Evolutionary conservation across 768 basidiomycete species (phyloP).

Genomic region (Russula griseocarnosa): DNA sequence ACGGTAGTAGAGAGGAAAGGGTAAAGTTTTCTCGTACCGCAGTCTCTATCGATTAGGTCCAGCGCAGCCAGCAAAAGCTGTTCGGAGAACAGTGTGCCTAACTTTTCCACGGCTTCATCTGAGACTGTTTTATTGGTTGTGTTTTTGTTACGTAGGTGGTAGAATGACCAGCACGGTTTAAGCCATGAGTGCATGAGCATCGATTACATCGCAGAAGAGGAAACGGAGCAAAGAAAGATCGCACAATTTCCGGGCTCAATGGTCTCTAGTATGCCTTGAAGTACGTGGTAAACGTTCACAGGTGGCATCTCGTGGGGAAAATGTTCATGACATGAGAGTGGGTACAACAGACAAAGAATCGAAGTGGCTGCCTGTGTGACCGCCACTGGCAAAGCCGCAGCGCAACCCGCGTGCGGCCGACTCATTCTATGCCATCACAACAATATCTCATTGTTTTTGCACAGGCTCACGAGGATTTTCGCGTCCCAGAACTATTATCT

Average conservation of each 20-base stretch:
- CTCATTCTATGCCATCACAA: conserved; percentile 3
- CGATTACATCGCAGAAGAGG: not conserved
- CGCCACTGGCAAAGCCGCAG: no score
- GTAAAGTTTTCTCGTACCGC: conserved; percentile 43
- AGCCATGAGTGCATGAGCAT: not conserved
- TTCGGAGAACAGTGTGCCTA: conserved; percentile 59
- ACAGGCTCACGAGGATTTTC: conserved; percentile 75
- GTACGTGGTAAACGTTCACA: conserved; percentile 12
- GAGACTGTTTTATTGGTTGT: conserved; percentile 34
- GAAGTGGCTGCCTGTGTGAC: not conserved
- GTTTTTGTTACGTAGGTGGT: not conserved
- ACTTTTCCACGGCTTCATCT: conserved; percentile 53
- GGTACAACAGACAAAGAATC: not conserved
- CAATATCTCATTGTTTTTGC: conserved; percentile 71
- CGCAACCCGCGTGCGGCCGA: not conserved
- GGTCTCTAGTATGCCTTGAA: conserved; percentile 31
- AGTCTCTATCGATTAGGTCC: conserved; percentile 69
- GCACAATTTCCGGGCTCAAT: conserved; percentile 36
- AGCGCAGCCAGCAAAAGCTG: conserved; percentile 63
- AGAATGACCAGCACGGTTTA: not conserved
- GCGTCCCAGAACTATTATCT: conserved; percentile 78
- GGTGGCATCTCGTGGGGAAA: conserved; percentile 4
- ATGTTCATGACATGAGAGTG: not conserved
- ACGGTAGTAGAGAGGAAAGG: not conserved
- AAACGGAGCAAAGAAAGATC: conserved; percentile 16